A percentile compares a stretch with the other conserved stretches of the same genome.
phyloP scores from a whole-genome alignment of 306 rosid genomes.

The Sindora glabra region DNA sequence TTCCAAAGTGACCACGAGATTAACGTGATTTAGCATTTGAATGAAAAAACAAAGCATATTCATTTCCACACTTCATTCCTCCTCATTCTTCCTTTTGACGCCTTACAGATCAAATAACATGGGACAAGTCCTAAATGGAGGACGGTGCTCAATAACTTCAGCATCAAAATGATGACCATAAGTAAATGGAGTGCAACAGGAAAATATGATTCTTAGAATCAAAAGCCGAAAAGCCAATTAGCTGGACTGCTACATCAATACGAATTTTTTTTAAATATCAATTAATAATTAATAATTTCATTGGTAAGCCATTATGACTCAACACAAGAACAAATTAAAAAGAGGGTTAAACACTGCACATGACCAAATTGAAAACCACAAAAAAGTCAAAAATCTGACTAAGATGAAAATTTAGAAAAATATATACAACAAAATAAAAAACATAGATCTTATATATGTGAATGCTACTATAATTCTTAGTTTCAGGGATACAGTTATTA shows the following conservation, averaged over 20 bases:
- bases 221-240: background rate
- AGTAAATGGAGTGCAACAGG: background rate
- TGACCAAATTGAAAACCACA: background rate
- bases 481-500: background rate
- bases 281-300: background rate
- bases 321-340: background rate
- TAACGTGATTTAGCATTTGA: too few species aligned
- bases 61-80: too few species aligned
- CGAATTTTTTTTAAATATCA: too few species aligned
- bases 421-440: too few species aligned
- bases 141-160: background rate
- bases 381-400: background rate
- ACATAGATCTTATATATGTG: background rate
- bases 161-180: background rate
- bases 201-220: too few species aligned
- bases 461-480: background rate
- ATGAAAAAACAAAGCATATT: too few species aligned
- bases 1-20: too few species aligned
- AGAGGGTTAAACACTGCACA: background rate
- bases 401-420: background rate
- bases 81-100: too few species aligned
- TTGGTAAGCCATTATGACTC: background rate
- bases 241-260: background rate
- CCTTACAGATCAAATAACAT: too few species aligned
- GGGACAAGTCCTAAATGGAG: too few species aligned